Percentiles rank a stretch among this genome's conserved stretches.
Conservation (phyloP, 768 basidiomycete genomes). For the Podaxis carcinomalis region DNA sequence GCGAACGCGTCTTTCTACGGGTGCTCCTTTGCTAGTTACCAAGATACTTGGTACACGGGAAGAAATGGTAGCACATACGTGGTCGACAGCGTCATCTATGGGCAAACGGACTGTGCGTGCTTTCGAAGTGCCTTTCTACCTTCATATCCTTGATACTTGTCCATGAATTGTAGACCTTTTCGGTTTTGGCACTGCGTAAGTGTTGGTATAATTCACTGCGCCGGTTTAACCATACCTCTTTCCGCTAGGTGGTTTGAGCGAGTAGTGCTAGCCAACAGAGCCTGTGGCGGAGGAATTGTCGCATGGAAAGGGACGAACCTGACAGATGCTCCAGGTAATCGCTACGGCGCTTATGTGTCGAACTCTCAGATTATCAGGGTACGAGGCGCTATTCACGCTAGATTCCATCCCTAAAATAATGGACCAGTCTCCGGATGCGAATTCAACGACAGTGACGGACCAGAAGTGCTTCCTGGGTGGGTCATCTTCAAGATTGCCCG, state of each 20-base stretch:
- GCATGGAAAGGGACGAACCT: slow-evolving; percentile 63
- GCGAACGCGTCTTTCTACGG: slow-evolving; percentile 68
- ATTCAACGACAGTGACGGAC: slow-evolving; percentile 39
- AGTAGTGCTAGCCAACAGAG: slow-evolving; percentile 54
- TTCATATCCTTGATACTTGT: not conserved
- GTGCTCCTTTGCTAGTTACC: slow-evolving; percentile 55
- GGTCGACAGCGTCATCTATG: slow-evolving; percentile 57
- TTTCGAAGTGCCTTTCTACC: not conserved
- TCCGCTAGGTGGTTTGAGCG: slow-evolving; percentile 53
- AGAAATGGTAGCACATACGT: slow-evolving; percentile 54
- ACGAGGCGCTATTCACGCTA: slow-evolving; percentile 14
- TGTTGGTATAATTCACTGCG: not conserved
- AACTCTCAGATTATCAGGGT: slow-evolving; percentile 55
- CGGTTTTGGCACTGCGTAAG: slow-evolving; percentile 58
- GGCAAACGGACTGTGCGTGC: slow-evolving; percentile 57
- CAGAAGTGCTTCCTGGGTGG: slow-evolving; percentile 49
- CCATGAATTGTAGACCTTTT: slow-evolving; percentile 39
- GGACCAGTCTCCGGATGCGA: slow-evolving; percentile 54
- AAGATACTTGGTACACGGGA: slow-evolving; percentile 67
- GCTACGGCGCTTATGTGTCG: slow-evolving; percentile 53
- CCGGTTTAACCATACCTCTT: not conserved
- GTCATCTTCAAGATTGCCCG: too few species aligned
- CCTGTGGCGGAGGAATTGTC: slow-evolving; percentile 59
- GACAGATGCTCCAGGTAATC: slow-evolving; percentile 44
- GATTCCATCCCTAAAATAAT: not conserved